Evolutionary conservation across 1,284 basidiomycete genomes (phyloP).

Genomic region (Meripilus lineatus): DNA sequence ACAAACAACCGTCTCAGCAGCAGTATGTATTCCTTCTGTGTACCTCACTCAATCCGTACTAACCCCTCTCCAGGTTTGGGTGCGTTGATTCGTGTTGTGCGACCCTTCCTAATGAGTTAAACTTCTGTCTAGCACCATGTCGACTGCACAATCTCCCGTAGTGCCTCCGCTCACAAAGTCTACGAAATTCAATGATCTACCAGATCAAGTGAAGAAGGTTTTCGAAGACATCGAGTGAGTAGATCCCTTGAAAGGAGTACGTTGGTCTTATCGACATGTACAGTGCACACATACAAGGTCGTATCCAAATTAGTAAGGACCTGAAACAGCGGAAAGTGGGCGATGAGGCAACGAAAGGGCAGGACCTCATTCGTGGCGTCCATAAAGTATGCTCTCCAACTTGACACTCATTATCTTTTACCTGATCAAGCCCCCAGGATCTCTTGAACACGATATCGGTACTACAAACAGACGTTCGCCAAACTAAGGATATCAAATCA

Average conservation of each 20-base stretch:
- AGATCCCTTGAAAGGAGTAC: not conserved
- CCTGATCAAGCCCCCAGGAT: conserved; percentile 37
- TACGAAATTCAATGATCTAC: conserved; percentile 81
- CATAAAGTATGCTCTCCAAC: conserved; percentile 47
- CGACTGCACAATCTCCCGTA: conserved; percentile 26
- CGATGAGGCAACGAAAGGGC: conserved; percentile 67
- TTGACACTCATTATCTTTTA: not conserved
- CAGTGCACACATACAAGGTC: conserved; percentile 58
- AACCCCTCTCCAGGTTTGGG: not conserved
- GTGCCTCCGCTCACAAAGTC: conserved; percentile 59
- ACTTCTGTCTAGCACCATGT: conserved; percentile 4
- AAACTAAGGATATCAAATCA: conserved; percentile 61
- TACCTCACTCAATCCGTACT: conserved; percentile 4
- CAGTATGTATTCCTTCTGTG: too few relatives aligned
- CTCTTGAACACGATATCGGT: conserved; percentile 55
- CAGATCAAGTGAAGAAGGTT: conserved; percentile 58
- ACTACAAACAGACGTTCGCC: conserved; percentile 62
- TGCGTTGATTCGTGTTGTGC: not conserved
- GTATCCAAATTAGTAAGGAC: conserved; percentile 73
- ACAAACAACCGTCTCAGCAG: conserved; percentile 17
- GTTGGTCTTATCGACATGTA: not conserved
- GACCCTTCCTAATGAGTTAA: not conserved
- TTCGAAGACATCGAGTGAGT: conserved; percentile 73
- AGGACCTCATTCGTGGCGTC: conserved; percentile 58
- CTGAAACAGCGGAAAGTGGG: conserved; percentile 72